These are phyloP conservation scores for Botrytis elliptica DNA, from an alignment of 2,329 filamentous ascomycete genomes.

Conservation along the genomic window DNA sequence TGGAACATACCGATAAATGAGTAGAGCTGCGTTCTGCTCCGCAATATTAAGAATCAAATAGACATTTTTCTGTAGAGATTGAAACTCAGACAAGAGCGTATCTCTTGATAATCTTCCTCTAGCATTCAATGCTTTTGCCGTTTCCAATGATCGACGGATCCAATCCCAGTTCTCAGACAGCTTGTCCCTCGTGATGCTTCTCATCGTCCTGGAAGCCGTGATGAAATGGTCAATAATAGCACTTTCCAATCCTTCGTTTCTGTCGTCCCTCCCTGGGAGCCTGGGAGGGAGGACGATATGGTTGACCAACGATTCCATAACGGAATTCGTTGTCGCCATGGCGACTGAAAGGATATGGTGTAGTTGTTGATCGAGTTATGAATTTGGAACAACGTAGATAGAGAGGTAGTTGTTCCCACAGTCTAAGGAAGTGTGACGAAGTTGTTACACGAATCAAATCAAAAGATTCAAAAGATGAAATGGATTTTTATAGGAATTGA, in stretches of 20 bases:
- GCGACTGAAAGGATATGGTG: neutral
- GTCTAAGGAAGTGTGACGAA: neutral
- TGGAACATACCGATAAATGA: slow-evolving; percentile 44
- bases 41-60: slow-evolving; percentile 46
- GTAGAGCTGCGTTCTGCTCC: slow-evolving; percentile 50
- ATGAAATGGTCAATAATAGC: slow-evolving; percentile 22
- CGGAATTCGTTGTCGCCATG: slow-evolving; percentile 5
- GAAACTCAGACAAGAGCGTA: slow-evolving; percentile 37
- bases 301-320: slow-evolving; percentile 27
- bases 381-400: neutral
- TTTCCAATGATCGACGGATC: slow-evolving; percentile 25
- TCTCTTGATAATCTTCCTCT: slow-evolving; percentile 27
- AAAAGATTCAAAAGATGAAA: neutral
- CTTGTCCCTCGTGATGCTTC: neutral
- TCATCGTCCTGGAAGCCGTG: slow-evolving; percentile 14
- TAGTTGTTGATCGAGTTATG: neutral
- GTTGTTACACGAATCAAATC: neutral
- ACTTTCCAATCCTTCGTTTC: slow-evolving; percentile 20
- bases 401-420: neutral
- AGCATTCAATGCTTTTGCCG: slow-evolving; percentile 22
- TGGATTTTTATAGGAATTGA: neutral
- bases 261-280: slow-evolving; percentile 29
- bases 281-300: slow-evolving; percentile 30
- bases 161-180: slow-evolving; percentile 3
- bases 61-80: slow-evolving; percentile 34